Base-by-base conservation (phyloP, 129 eudicot species). In the Scalesia atractyloides region DNA sequence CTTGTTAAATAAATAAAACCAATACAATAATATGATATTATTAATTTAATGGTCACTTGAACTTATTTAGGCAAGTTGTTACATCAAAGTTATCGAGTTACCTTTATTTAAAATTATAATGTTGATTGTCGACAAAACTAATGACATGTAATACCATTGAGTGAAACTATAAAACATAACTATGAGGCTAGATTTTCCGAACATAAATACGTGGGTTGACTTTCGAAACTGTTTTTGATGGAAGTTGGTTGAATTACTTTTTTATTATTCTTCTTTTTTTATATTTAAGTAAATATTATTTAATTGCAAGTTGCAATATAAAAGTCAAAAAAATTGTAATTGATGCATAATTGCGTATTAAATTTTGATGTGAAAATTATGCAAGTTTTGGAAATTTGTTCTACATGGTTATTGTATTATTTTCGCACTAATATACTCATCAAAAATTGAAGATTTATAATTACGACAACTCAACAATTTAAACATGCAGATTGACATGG, bases 31-130 rank as follows among this genome's bases (percentile, higher is more conserved):
- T 5, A 24, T 58, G 37, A 24, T 58, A 58, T 58, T 24, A 22
- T 60, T 24, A 60, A 13, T 60, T 60, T 60, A 60, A 60, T 60
- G 44, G 66, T 44, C 66, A 60, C 12, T 60, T 60, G 66, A 33
- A 60, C 30, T 26, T 60, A 60, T 26, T 26, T 26, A 30, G n/a
- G 18, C 66, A 13, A 30, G 44, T 60, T 60, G 43, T 33, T 13
- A 60, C 19, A 60, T 60, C 19, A 24, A 24, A 58, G 3, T 5
- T 26, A 12, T 0, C 9, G 4, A 1, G 26, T 58, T 58, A 60
- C 43, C 14, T 13, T 26, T 60, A 14, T 58, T 30, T 30, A 30
- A 30, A 30, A 30, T 11, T 13, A 26, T 33, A 60, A 26, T 60
- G 19, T 60, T 26, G 30, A 10, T 22, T 24, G 9, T 30, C 11